These are phyloP conservation scores for Suillus brevipes DNA, from an alignment of 768 basidiomycete species.

Conservation along the genomic window DNA sequence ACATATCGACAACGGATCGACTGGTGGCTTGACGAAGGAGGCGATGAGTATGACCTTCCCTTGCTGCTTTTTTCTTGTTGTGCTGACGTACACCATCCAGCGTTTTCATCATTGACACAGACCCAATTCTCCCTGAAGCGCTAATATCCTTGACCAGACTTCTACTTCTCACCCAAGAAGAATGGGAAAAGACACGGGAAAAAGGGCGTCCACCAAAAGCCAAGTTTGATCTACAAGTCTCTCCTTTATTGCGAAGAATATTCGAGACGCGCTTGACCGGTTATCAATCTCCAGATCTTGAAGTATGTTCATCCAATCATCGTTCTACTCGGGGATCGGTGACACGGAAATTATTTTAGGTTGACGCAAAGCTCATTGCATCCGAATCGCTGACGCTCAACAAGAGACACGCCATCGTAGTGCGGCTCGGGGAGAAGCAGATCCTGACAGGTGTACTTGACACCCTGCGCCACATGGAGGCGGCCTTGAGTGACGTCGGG, in stretches of 20 bases:
- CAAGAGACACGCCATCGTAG: slow-evolving; percentile 63
- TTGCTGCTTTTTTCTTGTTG: background rate
- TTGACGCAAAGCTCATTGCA: slow-evolving; percentile 48
- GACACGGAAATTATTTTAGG: slow-evolving; percentile 32
- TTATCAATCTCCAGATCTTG: slow-evolving; percentile 55
- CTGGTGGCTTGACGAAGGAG: slow-evolving; percentile 90
- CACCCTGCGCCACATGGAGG: slow-evolving; percentile 10
- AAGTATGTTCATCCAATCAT: slow-evolving; percentile 34
- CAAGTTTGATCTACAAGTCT: slow-evolving; percentile 45
- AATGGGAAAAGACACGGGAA: slow-evolving; percentile 57
- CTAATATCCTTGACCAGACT: slow-evolving; percentile 67
- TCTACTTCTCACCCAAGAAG: slow-evolving; percentile 52
- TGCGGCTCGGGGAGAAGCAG: slow-evolving; percentile 79
- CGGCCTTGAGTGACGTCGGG: slow-evolving; percentile 8
- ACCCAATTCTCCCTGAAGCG: slow-evolving; percentile 51
- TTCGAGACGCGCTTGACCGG: slow-evolving; percentile 49
- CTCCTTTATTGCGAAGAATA: slow-evolving; percentile 50
- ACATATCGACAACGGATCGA: slow-evolving; percentile 65
- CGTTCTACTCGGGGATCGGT: background rate
- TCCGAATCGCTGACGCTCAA: slow-evolving; percentile 38
- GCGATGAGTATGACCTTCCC: slow-evolving; percentile 71
- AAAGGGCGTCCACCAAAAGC: slow-evolving; percentile 79
- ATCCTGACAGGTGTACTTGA: slow-evolving; percentile 45
- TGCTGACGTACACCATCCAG: slow-evolving; percentile 31
- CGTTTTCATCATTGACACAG: slow-evolving; percentile 54